Evolutionary conservation across 768 basidiomycete genomes (phyloP), one percentile per base, ranked within the genome.

Genomic region (Boletus reticuloceps): DNA sequence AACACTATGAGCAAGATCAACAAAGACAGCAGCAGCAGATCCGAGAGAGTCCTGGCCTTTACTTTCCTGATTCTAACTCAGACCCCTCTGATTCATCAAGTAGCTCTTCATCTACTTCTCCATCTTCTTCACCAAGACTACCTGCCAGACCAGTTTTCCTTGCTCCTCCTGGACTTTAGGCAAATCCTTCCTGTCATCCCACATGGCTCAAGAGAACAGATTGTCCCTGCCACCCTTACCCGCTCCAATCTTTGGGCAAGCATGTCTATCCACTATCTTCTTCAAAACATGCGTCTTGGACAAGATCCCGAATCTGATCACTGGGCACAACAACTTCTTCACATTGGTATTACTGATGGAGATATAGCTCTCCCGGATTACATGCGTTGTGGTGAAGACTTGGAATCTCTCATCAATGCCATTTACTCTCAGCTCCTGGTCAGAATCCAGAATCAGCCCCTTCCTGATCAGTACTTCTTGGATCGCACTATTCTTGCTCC

Each of bases 211-310:
- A 56, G 72, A 37, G 64, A 64, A 34, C 68, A 78, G 11, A 77
- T 79, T 63, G 66, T 80, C 5, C 56, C 55, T 55, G 74, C 74
- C 1, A 67, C 66, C 5, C 58, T 81, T 1, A 66, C 62, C 20
- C 47, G 61, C 9, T 80, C 77, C 19, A 27, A 58, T 13, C 61
- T 82, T 0, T 82, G 81, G 79, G 22, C 37, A 5, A 40, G 42
- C 6, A 63, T 78, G 31, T 16, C 57, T 8, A 51, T 77, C 11
- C 59, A 77, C 4, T 59, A 70, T 39, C 69, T 80, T 4, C 51
- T 40, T 4, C 53, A 68, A 31, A 81, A 82, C 58, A 82, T 80
- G 78, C 50, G 65, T 7, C 67, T 82, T 14, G 69, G 69, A 0
- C 53, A 64, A 17, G 56, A 64, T 55, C 57, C 60, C 10, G 63